Base-by-base conservation (phyloP, 768 basidiomycete species). In the Grammothele lineata region DNA sequence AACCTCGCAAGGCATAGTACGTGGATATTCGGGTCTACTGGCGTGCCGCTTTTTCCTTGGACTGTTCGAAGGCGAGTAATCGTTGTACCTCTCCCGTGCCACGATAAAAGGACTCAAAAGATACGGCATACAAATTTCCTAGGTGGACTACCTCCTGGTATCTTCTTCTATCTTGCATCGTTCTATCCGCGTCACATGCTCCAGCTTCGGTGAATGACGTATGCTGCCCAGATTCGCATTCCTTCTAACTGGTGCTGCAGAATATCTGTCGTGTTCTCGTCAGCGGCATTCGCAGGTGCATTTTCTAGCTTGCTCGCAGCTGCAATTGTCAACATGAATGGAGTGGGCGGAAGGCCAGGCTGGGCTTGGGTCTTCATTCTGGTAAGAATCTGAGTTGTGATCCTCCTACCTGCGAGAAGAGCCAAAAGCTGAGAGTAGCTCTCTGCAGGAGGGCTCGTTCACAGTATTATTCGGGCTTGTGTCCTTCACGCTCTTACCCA, bases 341-440 rank as follows among this genome's bases (percentile, higher is more conserved):
- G 77, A 14, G 62, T 70, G 8, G 70, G 72, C 3, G 75, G 78
- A 6, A 70, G 64, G 44, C 67, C 74, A 1, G 82, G 77, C 0
- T 85, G 81, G 82, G 68, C 74, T 15, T 86, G 80, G 83, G 77
- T 83, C 40, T 81, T 82, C 59, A 78, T 81, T 43, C 64, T 82
- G 25, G 74, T 76, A 60, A 2, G 61, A 43, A 6, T 4, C 18
- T 1, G 5, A 32, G 2, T 5, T 30, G 2, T 10, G n/a, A n/a
- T n/a, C n/a, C n/a, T n/a, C n/a, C n/a, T n/a, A n/a, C n/a, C n/a
- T n/a, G n/a, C n/a, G n/a, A n/a, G n/a, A n/a, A n/a, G n/a, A n/a
- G 36, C 7, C 25, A 11, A 3, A 30, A 14, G 7, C 14, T 30
- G 27, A 7, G 27, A 7, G 27, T 30, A 30, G 8, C 14, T 14